Evolutionary conservation across 2,329 filamentous ascomycete species (phyloP).

Genomic region (Monosporascus sp.): DNA sequence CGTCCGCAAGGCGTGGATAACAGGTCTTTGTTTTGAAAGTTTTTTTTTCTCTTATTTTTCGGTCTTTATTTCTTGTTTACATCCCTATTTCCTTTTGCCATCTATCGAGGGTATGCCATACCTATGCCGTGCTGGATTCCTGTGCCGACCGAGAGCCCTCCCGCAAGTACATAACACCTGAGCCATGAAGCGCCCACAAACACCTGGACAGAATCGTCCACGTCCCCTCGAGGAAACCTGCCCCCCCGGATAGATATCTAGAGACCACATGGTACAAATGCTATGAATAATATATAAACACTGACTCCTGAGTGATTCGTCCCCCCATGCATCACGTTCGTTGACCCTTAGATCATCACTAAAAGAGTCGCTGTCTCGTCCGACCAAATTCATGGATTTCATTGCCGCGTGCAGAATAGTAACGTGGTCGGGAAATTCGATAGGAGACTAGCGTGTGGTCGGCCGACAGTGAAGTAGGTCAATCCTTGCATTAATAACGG

Average conservation of each 20-base stretch:
- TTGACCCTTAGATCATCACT: slow-evolving; percentile 17
- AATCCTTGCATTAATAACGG: background rate
- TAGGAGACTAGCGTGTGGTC: background rate
- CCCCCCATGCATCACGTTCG: slow-evolving; percentile 8
- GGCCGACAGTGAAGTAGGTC: too few relatives aligned
- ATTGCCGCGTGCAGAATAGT: background rate
- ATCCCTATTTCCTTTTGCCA: background rate
- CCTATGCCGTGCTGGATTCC: slow-evolving; percentile 5
- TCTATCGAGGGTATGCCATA: slow-evolving; percentile 17
- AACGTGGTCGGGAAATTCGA: background rate
- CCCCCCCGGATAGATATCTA: background rate
- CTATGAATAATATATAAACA: slow-evolving; percentile 20
- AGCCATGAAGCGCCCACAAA: slow-evolving; percentile 20
- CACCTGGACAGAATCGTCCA: background rate
- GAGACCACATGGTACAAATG: slow-evolving; percentile 11
- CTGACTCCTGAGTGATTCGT: slow-evolving; percentile 12
- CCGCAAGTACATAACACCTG: slow-evolving; percentile 16
- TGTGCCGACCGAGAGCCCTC: slow-evolving; percentile 11
- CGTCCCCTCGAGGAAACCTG: background rate
- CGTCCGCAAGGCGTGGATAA: slow-evolving; percentile 1
- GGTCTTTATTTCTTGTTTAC: slow-evolving; percentile 1
- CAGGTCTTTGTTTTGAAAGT: slow-evolving; percentile 13
- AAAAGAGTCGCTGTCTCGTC: slow-evolving; percentile 6
- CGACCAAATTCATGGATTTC: background rate
- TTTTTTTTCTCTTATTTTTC: background rate